Conservation (phyloP, 1,284 basidiomycete species). For the Heterobasidion annosum region DNA sequence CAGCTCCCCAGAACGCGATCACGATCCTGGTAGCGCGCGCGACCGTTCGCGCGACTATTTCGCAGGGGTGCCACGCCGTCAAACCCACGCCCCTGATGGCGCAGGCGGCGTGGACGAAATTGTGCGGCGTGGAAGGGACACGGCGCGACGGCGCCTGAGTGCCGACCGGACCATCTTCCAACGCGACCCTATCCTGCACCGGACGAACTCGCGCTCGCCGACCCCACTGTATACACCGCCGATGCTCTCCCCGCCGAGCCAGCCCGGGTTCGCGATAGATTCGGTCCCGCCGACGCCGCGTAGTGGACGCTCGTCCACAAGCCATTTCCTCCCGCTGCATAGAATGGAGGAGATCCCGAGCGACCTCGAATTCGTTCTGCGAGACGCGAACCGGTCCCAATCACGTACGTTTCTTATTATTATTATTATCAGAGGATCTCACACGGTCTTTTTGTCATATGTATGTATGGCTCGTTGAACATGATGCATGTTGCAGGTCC, state of each 20-base stretch:
- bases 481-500: not conserved
- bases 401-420: not conserved
- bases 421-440: too few species aligned
- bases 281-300: not conserved
- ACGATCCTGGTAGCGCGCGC: not conserved
- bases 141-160: constrained; percentile 20
- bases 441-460: too few species aligned
- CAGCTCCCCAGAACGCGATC: not conserved
- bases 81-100: constrained; percentile 15
- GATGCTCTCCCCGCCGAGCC: not conserved
- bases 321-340: constrained; percentile 12
- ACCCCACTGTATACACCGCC: constrained; percentile 22
- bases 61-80: not conserved
- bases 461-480: not conserved
- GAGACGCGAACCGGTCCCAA: constrained; percentile 1
- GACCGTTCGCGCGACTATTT: not conserved
- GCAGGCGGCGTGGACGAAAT: constrained; percentile 18
- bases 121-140: constrained; percentile 14
- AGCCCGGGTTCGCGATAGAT: not conserved
- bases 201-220: constrained; percentile 13
- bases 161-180: constrained; percentile 24
- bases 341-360: not conserved
- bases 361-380: constrained; percentile 13
- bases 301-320: constrained; percentile 15
- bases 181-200: constrained; percentile 19